A percentile compares a stretch with the other conserved stretches of the same genome.
Conservation (phyloP, 1,139 yeast genomes). For the Taphrina sp. region DNA sequence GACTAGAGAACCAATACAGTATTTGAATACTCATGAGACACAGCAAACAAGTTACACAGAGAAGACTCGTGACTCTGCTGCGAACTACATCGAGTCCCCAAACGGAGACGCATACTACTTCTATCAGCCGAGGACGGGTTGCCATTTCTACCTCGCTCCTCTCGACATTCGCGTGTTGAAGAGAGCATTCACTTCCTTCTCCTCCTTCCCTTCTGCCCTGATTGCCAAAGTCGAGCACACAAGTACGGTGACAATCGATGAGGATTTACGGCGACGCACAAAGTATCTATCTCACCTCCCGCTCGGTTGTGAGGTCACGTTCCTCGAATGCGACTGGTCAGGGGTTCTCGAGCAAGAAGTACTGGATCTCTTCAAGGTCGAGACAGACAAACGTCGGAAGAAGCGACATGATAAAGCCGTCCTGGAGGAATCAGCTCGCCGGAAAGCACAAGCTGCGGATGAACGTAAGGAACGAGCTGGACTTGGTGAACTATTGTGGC, state of each 20-base stretch:
- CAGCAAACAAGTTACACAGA: too few relatives aligned
- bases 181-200: conserved; percentile 60
- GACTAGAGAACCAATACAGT: conserved; percentile 3
- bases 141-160: conserved; percentile 68
- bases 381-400: conserved; percentile 60
- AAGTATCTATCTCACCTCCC: conserved; percentile 84
- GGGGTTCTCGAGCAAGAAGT: conserved; percentile 53
- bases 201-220: conserved; percentile 64
- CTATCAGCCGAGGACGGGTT: conserved; percentile 69
- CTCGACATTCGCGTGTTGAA: conserved; percentile 74
- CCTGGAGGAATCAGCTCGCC: conserved; percentile 37
- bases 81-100: neutral
- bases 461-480: conserved; percentile 22
- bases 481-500: conserved; percentile 2
- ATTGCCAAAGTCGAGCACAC: conserved; percentile 68
- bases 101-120: conserved; percentile 51
- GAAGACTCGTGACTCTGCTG: neutral
- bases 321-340: conserved; percentile 84
- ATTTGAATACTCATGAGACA: neutral
- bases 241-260: conserved; percentile 58
- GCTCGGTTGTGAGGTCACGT: conserved; percentile 76
- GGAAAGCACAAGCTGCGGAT: conserved; percentile 25
- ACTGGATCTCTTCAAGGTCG: conserved; percentile 57
- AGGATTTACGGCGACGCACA: conserved; percentile 57
- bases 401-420: conserved; percentile 55